phyloP scores from a whole-genome alignment of 805 yeast genomes.

The Komagataella ulmi region DNA sequence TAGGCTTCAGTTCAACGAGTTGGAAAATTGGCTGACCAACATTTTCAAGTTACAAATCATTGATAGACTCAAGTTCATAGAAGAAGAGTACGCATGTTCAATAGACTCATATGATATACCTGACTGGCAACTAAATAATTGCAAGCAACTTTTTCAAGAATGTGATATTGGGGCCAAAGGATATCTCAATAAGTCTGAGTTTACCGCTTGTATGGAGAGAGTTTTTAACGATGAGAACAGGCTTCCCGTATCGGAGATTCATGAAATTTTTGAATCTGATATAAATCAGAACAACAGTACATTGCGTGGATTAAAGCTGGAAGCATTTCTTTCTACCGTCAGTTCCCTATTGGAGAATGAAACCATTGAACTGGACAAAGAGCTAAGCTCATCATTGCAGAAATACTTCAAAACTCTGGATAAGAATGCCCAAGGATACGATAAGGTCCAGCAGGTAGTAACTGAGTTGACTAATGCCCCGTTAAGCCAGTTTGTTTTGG shows the following conservation, averaged over 20 bases:
- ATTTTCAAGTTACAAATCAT: conserved; percentile 27
- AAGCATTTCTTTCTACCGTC: background rate
- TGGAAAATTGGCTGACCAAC: conserved; percentile 22
- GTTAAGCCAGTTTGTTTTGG: background rate
- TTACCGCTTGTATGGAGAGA: conserved; percentile 7
- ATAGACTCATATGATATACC: conserved; percentile 18
- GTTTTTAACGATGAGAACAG: background rate
- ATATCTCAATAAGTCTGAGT: conserved; percentile 25
- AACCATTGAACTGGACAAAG: background rate
- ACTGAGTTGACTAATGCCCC: background rate
- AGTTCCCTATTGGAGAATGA: background rate
- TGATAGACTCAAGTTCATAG: conserved; percentile 11
- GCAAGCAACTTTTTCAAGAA: conserved; percentile 28
- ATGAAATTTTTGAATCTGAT: background rate
- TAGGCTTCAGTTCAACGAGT: conserved; percentile 20
- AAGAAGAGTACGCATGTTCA: conserved; percentile 2
- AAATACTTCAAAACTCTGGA: no score
- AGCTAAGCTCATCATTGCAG: background rate
- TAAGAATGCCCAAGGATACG: background rate
- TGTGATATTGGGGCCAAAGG: conserved; percentile 22
- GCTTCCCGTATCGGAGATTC: background rate
- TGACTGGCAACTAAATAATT: conserved; percentile 24
- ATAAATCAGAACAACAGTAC: background rate
- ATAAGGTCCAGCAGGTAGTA: background rate
- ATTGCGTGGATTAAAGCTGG: background rate